Percentiles rank a stretch among this genome's conserved stretches.
These are phyloP conservation scores for Phalaenopsis hybrid DNA, from an alignment of 116 monocot genomes.

Conservation along the genomic window DNA sequence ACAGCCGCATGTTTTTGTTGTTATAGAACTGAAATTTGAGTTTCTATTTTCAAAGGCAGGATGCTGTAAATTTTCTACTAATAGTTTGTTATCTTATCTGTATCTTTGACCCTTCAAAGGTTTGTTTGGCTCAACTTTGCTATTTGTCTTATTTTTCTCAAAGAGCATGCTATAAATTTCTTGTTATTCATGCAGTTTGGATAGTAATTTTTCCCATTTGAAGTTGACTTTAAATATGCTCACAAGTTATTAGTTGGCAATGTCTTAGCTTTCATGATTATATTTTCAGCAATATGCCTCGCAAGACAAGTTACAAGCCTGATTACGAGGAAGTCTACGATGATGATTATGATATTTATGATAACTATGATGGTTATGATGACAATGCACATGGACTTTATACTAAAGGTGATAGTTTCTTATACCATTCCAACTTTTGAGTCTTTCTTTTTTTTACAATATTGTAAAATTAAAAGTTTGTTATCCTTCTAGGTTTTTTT, in stretches of 20 bases:
- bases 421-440: neutral
- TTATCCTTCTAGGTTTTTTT: neutral
- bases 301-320: conserved; percentile 2
- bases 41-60: neutral
- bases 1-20: neutral
- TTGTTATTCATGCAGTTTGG: neutral
- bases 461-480: neutral
- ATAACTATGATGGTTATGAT: conserved; percentile 10
- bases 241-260: neutral
- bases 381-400: neutral
- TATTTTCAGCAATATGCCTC: conserved; percentile 12
- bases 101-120: neutral
- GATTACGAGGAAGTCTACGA: conserved; percentile 4
- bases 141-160: neutral
- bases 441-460: neutral
- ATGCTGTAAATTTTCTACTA: neutral
- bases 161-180: neutral
- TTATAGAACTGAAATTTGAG: neutral
- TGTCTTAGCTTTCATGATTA: neutral
- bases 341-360: conserved; percentile 6
- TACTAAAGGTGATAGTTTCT: conserved; percentile 1
- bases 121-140: neutral
- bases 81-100: neutral
- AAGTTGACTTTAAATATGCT: neutral
- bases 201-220: neutral